Conservation (phyloP, 1,284 basidiomycete genomes). For the Takashimella tepidaria region DNA sequence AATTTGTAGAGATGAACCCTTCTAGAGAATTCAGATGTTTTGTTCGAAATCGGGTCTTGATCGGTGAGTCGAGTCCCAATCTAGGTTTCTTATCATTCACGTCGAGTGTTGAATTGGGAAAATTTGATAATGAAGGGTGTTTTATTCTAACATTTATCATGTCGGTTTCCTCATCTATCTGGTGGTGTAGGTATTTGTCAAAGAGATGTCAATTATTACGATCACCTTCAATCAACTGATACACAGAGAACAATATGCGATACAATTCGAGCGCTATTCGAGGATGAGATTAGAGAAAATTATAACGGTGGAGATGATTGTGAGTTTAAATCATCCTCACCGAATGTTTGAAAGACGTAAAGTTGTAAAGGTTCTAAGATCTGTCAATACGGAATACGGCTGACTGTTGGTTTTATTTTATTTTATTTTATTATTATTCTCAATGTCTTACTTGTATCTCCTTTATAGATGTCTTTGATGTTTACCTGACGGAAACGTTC, state of each 20-base stretch:
- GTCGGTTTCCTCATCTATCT: constrained; percentile 3
- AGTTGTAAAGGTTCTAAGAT: too few relatives aligned
- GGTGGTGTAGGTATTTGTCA: constrained; percentile 68
- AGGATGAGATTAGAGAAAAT: constrained; percentile 57
- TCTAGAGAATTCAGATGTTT: constrained; percentile 84
- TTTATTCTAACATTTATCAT: constrained; percentile 1
- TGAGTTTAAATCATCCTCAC: constrained; percentile 47
- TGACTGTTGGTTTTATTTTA: too few relatives aligned
- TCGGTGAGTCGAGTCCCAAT: constrained; percentile 58
- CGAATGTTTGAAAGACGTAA: too few relatives aligned
- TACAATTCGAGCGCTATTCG: constrained; percentile 63
- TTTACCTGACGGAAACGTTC: constrained; percentile 77
- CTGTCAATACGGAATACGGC: not conserved
- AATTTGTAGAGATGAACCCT: constrained; percentile 81
- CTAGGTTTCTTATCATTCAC: too few relatives aligned
- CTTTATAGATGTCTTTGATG: constrained; percentile 70
- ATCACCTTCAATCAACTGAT: constrained; percentile 65
- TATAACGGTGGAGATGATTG: constrained; percentile 65
- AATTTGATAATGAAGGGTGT: not conserved
- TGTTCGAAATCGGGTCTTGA: constrained; percentile 61
- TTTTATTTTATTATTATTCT: too few relatives aligned
- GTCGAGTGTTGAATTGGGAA: too few relatives aligned
- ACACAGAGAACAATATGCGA: constrained; percentile 57
- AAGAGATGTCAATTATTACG: constrained; percentile 85
- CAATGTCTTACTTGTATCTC: not conserved